A percentile compares a stretch with the other conserved stretches of the same genome.
Evolutionary conservation across 148 eudicot genomes (phyloP).

Genomic region (Silene uniflora): DNA sequence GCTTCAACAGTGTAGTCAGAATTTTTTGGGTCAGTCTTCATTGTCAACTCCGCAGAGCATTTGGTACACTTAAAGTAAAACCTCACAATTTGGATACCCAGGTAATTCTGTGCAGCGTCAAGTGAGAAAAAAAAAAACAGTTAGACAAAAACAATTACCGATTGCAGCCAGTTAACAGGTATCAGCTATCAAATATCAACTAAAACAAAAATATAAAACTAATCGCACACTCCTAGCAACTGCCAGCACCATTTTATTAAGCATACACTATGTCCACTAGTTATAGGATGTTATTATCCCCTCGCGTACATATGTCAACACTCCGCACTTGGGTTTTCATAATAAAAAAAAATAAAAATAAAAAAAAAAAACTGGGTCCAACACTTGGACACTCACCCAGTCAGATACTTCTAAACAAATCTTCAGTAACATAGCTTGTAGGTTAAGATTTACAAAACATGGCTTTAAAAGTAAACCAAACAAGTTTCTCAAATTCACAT

Average conservation of each 20-base stretch:
- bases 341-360: too few relatives aligned
- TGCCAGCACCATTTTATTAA: neutral
- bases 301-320: too few relatives aligned
- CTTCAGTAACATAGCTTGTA: too few relatives aligned
- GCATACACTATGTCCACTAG: neutral
- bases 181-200: neutral
- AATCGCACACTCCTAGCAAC: neutral
- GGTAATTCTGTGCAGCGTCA: conserved; percentile 56
- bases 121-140: neutral
- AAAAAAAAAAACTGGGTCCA: too few relatives aligned
- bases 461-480: too few relatives aligned
- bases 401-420: too few relatives aligned
- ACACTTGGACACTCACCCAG: too few relatives aligned
- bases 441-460: too few relatives aligned
- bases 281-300: too few relatives aligned
- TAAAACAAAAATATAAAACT: neutral
- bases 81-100: conserved; percentile 85
- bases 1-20: conserved; percentile 88
- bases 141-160: neutral
- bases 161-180: neutral
- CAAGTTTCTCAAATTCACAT: too few relatives aligned
- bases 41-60: conserved; percentile 80
- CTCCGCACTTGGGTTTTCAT: too few relatives aligned
- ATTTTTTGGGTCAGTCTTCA: conserved; percentile 87
- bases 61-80: conserved; percentile 89